Evolutionary conservation across 352 stramenopile species (phyloP).

Genomic region (Phytopythium montanum): DNA sequence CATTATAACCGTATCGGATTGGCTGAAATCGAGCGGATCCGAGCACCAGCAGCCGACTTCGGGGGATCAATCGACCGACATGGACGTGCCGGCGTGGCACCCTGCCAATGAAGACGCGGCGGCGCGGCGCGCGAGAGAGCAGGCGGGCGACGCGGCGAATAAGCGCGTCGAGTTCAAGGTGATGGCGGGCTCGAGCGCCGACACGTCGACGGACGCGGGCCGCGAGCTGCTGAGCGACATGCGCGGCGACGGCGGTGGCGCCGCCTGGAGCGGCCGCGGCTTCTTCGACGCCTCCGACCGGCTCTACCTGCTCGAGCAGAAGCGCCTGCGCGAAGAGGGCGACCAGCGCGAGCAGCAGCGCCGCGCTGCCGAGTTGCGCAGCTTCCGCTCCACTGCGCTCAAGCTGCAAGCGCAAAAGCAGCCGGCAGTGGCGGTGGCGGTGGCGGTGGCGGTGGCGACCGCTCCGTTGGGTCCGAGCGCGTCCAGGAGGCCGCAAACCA

Average conservation of each 20-base stretch:
- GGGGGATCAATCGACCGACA: constrained; percentile 12
- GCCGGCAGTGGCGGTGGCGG: constrained; percentile 2
- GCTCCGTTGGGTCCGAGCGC: constrained; percentile 8
- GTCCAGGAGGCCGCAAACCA: constrained; percentile 10
- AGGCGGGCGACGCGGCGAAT: constrained; percentile 11
- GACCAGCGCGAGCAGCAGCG: constrained; percentile 25
- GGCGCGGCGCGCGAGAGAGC: constrained; percentile 23
- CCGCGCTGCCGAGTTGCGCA: constrained; percentile 47
- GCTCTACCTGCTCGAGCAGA: constrained; percentile 71
- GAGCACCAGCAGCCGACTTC: not conserved
- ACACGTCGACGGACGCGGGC: constrained; percentile 66
- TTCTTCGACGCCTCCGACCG: constrained; percentile 75
- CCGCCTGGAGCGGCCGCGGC: constrained; percentile 38
- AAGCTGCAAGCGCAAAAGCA: constrained; percentile 47
- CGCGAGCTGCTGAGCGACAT: constrained; percentile 51
- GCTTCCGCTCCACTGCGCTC: constrained; percentile 55
- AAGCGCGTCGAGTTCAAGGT: constrained; percentile 66
- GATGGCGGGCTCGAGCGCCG: constrained; percentile 49
- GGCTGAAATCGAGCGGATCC: constrained; percentile 3
- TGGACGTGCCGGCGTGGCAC: constrained; percentile 77
- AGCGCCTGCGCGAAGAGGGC: constrained; percentile 35
- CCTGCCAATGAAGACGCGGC: constrained; percentile 60
- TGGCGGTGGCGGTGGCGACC: not conserved
- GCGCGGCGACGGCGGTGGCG: constrained; percentile 25
- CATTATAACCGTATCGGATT: not conserved